Evolutionary conservation across 2,329 filamentous ascomycete species (phyloP).

Genomic region (Lasiodiplodia theobromae): DNA sequence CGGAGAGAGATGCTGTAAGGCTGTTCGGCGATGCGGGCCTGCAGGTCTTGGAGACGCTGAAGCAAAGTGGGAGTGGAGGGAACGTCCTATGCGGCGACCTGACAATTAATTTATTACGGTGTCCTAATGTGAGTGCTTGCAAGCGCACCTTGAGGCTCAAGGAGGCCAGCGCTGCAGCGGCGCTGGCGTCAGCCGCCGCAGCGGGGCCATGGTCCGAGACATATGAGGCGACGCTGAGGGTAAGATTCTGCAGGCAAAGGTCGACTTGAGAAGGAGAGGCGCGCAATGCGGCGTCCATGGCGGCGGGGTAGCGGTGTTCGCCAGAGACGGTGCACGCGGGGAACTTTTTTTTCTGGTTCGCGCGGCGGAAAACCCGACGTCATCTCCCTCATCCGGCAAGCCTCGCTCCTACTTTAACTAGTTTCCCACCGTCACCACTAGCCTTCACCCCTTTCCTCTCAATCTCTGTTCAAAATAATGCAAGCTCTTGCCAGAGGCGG

Average conservation of each 20-base stretch:
- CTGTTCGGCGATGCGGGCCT: constrained; percentile 27
- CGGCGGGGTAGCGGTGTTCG: not conserved
- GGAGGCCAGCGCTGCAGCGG: not conserved
- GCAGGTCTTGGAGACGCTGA: constrained; percentile 3
- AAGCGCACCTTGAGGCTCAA: constrained; percentile 20
- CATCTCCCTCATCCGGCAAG: not conserved
- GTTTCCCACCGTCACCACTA: too few relatives aligned
- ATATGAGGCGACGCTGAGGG: constrained; percentile 10
- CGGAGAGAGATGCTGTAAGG: constrained; percentile 50
- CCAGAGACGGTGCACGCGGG: constrained; percentile 1
- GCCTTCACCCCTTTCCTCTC: not conserved
- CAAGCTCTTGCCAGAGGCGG: too few relatives aligned
- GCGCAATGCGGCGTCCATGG: constrained; percentile 12
- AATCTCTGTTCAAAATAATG: not conserved
- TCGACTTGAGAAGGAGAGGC: constrained; percentile 10
- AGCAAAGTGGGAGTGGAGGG: not conserved
- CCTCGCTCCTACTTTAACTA: not conserved
- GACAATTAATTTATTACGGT: constrained; percentile 28
- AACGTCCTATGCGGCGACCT: constrained; percentile 2
- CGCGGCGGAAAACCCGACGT: not conserved
- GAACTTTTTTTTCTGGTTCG: constrained; percentile 15
- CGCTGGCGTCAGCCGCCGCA: not conserved
- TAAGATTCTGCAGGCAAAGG: constrained; percentile 3
- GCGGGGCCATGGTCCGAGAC: not conserved
- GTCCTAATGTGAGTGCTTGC: not conserved